A percentile compares a stretch with the other conserved stretches of the same genome.
phyloP scores from a whole-genome alignment of 148 eudicot species.

The Rhododendron kiyosumense region DNA sequence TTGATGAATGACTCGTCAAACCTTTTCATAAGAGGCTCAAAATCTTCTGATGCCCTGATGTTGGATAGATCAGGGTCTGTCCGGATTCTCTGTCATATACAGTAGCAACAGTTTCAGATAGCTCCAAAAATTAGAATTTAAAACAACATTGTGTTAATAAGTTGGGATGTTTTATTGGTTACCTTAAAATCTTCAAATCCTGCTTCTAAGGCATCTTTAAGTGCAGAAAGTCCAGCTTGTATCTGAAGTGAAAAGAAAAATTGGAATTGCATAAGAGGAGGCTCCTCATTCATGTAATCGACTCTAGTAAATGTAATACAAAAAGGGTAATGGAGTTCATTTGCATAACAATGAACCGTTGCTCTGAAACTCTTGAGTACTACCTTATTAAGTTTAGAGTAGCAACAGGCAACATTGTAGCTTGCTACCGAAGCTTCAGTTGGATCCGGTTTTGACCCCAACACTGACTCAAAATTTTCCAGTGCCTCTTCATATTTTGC shows the following conservation, averaged over 20 bases:
- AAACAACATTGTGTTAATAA: not conserved
- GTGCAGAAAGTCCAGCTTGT: conserved; percentile 96
- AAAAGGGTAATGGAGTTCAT: not conserved
- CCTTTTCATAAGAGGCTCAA: conserved; percentile 52
- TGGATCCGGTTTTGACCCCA: conserved; percentile 77
- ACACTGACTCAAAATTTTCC: conserved; percentile 84
- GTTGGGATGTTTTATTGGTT: not conserved
- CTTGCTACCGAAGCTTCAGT: conserved; percentile 82
- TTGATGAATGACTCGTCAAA: conserved; percentile 75
- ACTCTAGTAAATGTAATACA: not conserved
- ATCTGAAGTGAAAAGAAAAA: conserved; percentile 29
- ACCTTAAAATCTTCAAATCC: conserved; percentile 97
- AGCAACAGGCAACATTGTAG: conserved; percentile 96
- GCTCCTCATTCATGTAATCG: not conserved
- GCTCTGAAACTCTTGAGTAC: not conserved
- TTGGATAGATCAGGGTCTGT: conserved; percentile 84
- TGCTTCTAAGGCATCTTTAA: conserved; percentile 79
- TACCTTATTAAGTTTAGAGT: conserved; percentile 94
- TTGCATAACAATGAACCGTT: not conserved
- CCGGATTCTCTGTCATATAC: conserved; percentile 60
- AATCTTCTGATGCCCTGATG: conserved; percentile 54
- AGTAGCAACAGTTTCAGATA: not conserved
- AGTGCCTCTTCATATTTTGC: conserved; percentile 82
- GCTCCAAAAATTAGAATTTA: not conserved
- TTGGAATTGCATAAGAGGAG: not conserved